A percentile compares a stretch with the other conserved stretches of the same genome.
Conservation (phyloP, 495 filamentous ascomycete species). For the Geopyxis carbonaria region DNA sequence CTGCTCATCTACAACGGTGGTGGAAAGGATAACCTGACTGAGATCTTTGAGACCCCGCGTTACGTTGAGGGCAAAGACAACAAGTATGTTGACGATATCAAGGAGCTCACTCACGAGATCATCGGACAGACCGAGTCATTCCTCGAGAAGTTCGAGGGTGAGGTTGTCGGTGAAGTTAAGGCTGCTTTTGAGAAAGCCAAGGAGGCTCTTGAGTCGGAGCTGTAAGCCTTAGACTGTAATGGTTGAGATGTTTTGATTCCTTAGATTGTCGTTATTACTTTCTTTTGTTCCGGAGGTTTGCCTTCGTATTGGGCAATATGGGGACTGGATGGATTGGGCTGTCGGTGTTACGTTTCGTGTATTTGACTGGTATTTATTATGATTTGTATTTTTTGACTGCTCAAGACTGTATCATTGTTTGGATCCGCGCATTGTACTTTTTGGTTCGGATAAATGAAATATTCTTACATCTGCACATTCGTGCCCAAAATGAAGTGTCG, state of each 20-base stretch:
- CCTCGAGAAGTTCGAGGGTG: constrained; percentile 42
- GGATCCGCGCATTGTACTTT: no score
- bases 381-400: no score
- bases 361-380: no score
- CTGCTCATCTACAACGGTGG: constrained; percentile 98
- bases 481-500: no score
- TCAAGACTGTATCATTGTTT: no score
- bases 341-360: neutral
- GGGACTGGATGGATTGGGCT: neutral
- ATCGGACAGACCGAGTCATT: constrained; percentile 51
- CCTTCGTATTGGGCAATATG: neutral
- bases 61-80: constrained; percentile 30
- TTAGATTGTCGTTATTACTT: neutral
- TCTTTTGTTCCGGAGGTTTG: neutral
- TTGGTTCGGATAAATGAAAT: no score
- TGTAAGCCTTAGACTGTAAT: neutral
- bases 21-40: constrained; percentile 73
- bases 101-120: constrained; percentile 37
- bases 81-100: constrained; percentile 34
- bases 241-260: neutral
- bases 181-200: constrained; percentile 22
- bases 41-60: constrained; percentile 57
- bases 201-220: constrained; percentile 14
- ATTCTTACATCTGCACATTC: no score
- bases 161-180: constrained; percentile 26